phyloP scores from a whole-genome alignment of 2,329 filamentous ascomycete species.

The Hypoxylon sp. region DNA sequence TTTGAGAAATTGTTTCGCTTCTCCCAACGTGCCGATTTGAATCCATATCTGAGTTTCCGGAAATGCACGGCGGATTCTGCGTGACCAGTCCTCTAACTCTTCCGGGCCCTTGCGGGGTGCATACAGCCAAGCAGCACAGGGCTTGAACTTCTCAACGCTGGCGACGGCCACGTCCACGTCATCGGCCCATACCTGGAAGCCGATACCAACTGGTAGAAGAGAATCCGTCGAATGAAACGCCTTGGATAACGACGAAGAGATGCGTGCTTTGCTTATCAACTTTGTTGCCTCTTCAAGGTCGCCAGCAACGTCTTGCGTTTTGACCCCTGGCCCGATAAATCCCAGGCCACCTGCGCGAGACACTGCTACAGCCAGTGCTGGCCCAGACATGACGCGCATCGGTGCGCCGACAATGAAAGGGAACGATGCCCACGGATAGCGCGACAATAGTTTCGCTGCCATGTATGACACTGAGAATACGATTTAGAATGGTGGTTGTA shows the following conservation, averaged over 20 bases:
- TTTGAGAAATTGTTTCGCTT: slow-evolving; percentile 58
- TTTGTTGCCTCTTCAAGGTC: slow-evolving; percentile 8
- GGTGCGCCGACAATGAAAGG: slow-evolving; percentile 24
- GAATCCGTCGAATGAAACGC: background rate
- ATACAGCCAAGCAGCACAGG: slow-evolving; percentile 36
- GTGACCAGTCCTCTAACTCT: slow-evolving; percentile 12
- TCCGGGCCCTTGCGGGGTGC: slow-evolving; percentile 5
- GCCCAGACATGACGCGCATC: slow-evolving; percentile 21
- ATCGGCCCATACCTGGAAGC: slow-evolving; percentile 50
- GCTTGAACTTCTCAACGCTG: slow-evolving; percentile 52
- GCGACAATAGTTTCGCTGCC: background rate
- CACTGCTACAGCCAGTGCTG: slow-evolving; percentile 17
- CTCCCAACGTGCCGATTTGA: slow-evolving; percentile 65
- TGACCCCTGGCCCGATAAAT: slow-evolving; percentile 13
- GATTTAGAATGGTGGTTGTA: background rate
- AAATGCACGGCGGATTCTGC: slow-evolving; percentile 57
- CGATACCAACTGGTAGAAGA: slow-evolving; percentile 14
- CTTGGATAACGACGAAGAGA: background rate
- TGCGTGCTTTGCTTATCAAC: background rate
- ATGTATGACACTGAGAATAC: background rate
- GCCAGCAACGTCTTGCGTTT: background rate
- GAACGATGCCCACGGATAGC: slow-evolving; percentile 12
- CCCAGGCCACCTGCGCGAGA: slow-evolving; percentile 23
- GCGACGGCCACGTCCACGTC: slow-evolving; percentile 52
- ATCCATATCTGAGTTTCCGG: slow-evolving; percentile 65